phyloP scores from a whole-genome alignment of 805 yeast genomes.

The Ogataea paraovalis region DNA sequence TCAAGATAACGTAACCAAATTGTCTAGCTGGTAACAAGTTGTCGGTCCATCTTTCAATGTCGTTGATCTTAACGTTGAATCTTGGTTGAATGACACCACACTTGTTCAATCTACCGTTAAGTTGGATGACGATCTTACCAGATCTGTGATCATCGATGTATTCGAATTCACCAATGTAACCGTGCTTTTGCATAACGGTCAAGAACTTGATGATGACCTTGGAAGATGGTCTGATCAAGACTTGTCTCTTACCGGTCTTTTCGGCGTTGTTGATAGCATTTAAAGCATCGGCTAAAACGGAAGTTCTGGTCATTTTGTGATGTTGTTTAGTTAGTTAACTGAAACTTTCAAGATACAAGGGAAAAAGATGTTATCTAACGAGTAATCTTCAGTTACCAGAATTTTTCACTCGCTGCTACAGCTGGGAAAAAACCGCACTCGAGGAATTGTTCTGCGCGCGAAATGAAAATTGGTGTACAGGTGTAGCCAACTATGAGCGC shows the following conservation, averaged over 20 bases:
- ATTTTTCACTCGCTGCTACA: too few species aligned
- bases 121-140: conserved; percentile 94
- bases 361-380: too few species aligned
- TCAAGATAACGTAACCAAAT: conserved; percentile 95
- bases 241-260: conserved; percentile 99
- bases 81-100: conserved; percentile 99
- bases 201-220: conserved; percentile 97
- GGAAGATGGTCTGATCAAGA: conserved; percentile 95
- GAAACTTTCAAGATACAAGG: neutral
- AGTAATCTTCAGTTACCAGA: neutral
- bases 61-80: conserved; percentile 93
- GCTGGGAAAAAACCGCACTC: too few species aligned
- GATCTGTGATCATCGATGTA: conserved; percentile 99
- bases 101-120: conserved; percentile 98
- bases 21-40: conserved; percentile 99
- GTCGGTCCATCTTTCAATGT: conserved; percentile 98
- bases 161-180: conserved; percentile 97
- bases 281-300: conserved; percentile 98
- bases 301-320: conserved; percentile 90
- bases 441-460: too few species aligned
- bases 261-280: conserved; percentile 99
- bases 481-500: too few species aligned
- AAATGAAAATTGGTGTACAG: conserved; percentile 4
- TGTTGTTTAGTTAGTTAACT: neutral
- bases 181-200: conserved; percentile 97